A percentile compares a stretch with the other conserved stretches of the same genome.
Conservation (phyloP, 1,284 basidiomycete species). For the Mycena citricolor region DNA sequence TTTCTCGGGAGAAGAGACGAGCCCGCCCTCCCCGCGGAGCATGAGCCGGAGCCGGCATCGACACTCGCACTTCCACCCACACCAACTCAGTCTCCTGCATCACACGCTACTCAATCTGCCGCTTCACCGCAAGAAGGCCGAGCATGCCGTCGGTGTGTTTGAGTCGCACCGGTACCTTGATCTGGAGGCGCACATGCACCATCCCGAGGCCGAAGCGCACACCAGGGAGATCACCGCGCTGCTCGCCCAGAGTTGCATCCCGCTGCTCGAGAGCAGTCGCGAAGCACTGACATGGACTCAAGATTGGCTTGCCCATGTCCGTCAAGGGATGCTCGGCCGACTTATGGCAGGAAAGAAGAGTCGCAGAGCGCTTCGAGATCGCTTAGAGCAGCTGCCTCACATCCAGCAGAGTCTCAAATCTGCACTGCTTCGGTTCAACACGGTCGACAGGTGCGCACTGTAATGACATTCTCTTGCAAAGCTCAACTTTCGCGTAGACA, state of each 20-base stretch:
- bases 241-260: constrained; percentile 56
- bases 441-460: constrained; percentile 47
- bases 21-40: constrained; percentile 10
- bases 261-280: constrained; percentile 52
- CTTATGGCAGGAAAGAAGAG: constrained; percentile 30
- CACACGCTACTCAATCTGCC: constrained; percentile 31
- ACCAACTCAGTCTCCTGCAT: constrained; percentile 32
- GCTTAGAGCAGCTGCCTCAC: constrained; percentile 38
- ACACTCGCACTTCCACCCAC: constrained; percentile 30
- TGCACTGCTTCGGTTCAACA: constrained; percentile 48
- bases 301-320: constrained; percentile 52
- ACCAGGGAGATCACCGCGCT: constrained; percentile 52
- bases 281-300: constrained; percentile 47
- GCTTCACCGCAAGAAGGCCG: constrained; percentile 33
- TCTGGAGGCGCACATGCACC: constrained; percentile 56
- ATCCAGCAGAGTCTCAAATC: constrained; percentile 41
- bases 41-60: constrained; percentile 17
- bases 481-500: constrained; percentile 43
- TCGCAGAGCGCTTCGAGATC: constrained; percentile 29
- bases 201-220: constrained; percentile 52
- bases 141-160: constrained; percentile 78
- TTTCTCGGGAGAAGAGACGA: constrained; percentile 1
- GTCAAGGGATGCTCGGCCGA: constrained; percentile 37
- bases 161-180: constrained; percentile 79
- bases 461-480: constrained; percentile 9